Evolutionary conservation across 192 early-diverging fungal genomes (phyloP), one percentile per base, ranked within the genome.

Genomic region (Coemansia sp.): DNA sequence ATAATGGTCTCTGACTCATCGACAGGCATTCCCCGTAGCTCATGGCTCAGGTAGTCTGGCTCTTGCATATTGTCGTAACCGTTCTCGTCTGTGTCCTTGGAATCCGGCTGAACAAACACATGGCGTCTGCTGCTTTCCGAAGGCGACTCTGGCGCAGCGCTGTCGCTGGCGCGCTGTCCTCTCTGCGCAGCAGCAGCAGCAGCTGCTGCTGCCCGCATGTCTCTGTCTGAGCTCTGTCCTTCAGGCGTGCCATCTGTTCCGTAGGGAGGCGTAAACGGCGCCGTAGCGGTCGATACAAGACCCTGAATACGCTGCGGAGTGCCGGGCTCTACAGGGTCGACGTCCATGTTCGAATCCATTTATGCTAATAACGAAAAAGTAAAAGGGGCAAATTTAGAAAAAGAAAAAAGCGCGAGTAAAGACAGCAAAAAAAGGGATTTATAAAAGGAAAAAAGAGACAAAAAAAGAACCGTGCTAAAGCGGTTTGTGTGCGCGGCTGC

Each of bases 71-170:
- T 16, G 5, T 42, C 14, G 39, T 42, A 42, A 10, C 5, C 39
- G 11, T 42, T 10, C 11, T 42, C 39, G 2, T 42, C 39, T 10
- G 11, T 42, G 14, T 42, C 39, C 2, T 6, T 42, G 39, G 8
- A 16, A 16, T 42, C 39, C 11, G 3, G 8, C 14, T 42, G 14
- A 14, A 16, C 39, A 42, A 16, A 16, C 39, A 16, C 8, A 16
- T 3, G 5, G 14, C 39, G 39, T 2, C 39, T 16, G 14, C 39
- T 14, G 39, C 8, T 10, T 16, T 42, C 39, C 5, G 39, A 42
- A 14, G 74, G 74, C 51, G 74, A 76, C 58, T 76, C 74, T 4
- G 74, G 74, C 11, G 63, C 74, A 16, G 74, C 73, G 39, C 73
- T 75, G 61, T 75, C 72, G 20, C 10, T 45, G n/a, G 50, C 63